Percentiles rank a stretch among this genome's conserved stretches.
Conservation (phyloP, 2,329 filamentous ascomycete genomes). For the Trichoderma sp. region DNA sequence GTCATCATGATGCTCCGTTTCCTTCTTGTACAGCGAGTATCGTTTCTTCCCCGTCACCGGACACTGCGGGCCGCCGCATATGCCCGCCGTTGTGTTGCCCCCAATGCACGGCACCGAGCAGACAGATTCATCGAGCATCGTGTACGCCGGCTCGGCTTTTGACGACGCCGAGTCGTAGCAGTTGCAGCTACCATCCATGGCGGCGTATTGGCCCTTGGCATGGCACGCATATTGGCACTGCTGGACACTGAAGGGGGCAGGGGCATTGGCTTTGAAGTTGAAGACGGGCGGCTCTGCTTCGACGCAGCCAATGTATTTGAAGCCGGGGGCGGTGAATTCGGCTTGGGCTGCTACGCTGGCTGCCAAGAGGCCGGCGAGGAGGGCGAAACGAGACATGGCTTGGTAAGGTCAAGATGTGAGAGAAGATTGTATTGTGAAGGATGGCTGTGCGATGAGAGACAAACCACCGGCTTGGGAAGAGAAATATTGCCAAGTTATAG, state of each 20-base stretch:
- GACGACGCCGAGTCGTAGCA: constrained; percentile 26
- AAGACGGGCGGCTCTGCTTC: constrained; percentile 29
- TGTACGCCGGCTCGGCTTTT: constrained; percentile 20
- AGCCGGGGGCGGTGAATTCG: constrained; percentile 27
- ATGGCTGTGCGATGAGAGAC: neutral
- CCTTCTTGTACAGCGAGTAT: constrained; percentile 29
- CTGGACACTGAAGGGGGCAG: constrained; percentile 27
- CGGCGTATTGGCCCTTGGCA: constrained; percentile 29
- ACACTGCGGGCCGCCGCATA: constrained; percentile 32
- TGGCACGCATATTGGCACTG: constrained; percentile 31
- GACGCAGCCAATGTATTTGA: constrained; percentile 37
- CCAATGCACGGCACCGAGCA: constrained; percentile 31
- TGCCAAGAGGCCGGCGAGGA: constrained; percentile 33
- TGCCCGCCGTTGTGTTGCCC: constrained; percentile 27
- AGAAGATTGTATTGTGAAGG: neutral
- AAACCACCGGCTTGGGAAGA: neutral
- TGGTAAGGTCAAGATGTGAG: no score
- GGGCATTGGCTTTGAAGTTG: constrained; percentile 25
- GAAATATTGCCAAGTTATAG: neutral
- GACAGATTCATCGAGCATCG: constrained; percentile 28
- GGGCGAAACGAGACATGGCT: constrained; percentile 27
- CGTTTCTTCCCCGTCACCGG: constrained; percentile 21
- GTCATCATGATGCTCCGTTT: neutral
- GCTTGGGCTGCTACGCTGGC: constrained; percentile 30
- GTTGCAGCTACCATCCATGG: constrained; percentile 31